Evolutionary conservation across 441 rosid species (phyloP).

Genomic region (Brassica hybrid): DNA sequence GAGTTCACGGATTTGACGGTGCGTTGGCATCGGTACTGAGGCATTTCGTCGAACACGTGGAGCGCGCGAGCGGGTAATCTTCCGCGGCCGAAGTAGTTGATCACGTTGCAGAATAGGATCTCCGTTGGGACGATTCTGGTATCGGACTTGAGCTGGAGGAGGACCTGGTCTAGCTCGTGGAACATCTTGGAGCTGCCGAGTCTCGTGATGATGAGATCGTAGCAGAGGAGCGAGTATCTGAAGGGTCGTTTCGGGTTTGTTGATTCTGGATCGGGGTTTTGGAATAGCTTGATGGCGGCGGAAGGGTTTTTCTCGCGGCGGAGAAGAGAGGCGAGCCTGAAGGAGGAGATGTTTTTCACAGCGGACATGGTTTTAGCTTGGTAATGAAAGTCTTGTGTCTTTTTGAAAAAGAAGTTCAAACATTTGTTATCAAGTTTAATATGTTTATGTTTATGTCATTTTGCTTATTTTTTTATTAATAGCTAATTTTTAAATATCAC

Average conservation of each 20-base stretch:
- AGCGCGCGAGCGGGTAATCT: conserved; percentile 54
- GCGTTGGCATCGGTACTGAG: conserved; percentile 54
- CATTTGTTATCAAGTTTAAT: too few relatives aligned
- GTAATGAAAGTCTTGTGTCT: background rate
- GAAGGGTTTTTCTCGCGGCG: conserved; percentile 69
- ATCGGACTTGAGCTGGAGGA: conserved; percentile 60
- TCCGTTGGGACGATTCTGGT: conserved; percentile 57
- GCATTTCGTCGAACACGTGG: conserved; percentile 68
- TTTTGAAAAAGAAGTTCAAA: too few relatives aligned
- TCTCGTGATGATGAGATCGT: conserved; percentile 76
- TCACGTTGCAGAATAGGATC: conserved; percentile 64
- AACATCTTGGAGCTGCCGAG: conserved; percentile 83
- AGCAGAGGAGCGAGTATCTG: conserved; percentile 63
- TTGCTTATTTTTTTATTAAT: too few relatives aligned
- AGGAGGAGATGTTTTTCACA: conserved; percentile 56
- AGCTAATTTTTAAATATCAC: too few relatives aligned
- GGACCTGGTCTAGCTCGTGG: conserved; percentile 62
- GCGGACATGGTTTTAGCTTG: conserved; percentile 38
- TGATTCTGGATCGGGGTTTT: conserved; percentile 44
- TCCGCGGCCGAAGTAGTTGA: conserved; percentile 64
- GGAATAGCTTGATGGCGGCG: conserved; percentile 67
- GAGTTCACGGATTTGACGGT: conserved; percentile 68
- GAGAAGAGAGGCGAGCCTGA: conserved; percentile 64
- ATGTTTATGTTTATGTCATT: too few relatives aligned
- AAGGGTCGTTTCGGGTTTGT: conserved; percentile 39